Evolutionary conservation across 257 asterid species (phyloP), one percentile per base, ranked within the genome.

Genomic region (Solanum raphanifolium): DNA sequence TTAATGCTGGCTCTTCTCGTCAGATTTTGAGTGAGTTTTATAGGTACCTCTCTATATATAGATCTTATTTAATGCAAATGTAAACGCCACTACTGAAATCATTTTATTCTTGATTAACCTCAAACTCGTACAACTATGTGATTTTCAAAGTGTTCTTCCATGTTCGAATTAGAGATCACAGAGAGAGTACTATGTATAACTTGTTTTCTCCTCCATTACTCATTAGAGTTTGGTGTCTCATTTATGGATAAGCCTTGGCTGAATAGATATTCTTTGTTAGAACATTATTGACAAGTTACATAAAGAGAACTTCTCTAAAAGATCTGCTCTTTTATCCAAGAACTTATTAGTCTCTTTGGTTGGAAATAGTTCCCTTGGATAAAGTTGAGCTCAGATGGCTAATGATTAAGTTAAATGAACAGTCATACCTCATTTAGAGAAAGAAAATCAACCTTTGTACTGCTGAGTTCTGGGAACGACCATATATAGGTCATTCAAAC

Each of bases 21-120:
- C 94, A 94, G 87, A 92, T 89, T 94, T 91, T 94, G 83, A 91
- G 91, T 84, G 86, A 39, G 83, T 95, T 95, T 91, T 95, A 91
- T 94, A 92, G 98, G 98, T 93, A 90, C 34, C n/a, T 85, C 79
- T 71, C 43, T 1, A 84, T 86, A 27, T 34, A 31, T 13, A 25
- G 27, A 13, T 35, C 36, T 43, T 79, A 43, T 7, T 25, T 25
- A 25, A n/a, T 76, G 11, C 58, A 23, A 39, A 41, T 41, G 32
- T 23, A n/a, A 13, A 3, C 2, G 13, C 13, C 35, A 12, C 60
- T 13, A 36, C 32, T 76, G 60, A 76, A 38, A 76, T 1, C 13
- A 32, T 32, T 18, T 9, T 73, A 20, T 34, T 35, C 46, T 2
- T 34, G 29, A 9, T 73, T 34, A 72, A 43, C 65, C 84, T 41